Evolutionary conservation across 805 yeast species (phyloP).

Genomic region (Sugiyamaella smithiae): DNA sequence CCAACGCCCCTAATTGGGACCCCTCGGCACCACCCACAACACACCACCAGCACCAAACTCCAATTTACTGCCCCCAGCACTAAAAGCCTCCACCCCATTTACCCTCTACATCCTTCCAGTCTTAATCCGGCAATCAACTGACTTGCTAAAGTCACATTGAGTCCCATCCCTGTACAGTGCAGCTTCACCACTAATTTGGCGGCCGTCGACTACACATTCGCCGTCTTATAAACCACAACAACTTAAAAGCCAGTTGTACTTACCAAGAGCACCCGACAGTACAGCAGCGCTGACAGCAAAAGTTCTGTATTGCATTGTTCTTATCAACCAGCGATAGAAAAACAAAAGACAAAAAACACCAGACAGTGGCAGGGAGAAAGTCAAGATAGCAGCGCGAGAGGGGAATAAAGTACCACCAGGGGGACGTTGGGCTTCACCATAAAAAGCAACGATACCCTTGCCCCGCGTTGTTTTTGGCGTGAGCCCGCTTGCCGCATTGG

Average conservation of each 20-base stretch:
- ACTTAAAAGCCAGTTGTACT: too few relatives aligned
- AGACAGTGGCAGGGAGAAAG: background rate
- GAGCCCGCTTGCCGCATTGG: background rate
- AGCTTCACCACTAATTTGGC: too few relatives aligned
- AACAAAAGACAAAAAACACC: background rate
- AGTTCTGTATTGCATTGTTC: constrained; percentile 4
- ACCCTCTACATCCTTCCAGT: too few relatives aligned
- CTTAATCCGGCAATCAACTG: too few relatives aligned
- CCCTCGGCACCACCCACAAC: too few relatives aligned
- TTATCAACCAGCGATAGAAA: constrained; percentile 5
- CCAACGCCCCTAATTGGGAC: too few relatives aligned
- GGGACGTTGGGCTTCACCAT: background rate
- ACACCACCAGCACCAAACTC: too few relatives aligned
- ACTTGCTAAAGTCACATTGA: too few relatives aligned
- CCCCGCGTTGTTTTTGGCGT: constrained; percentile 4
- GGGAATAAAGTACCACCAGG: constrained; percentile 3
- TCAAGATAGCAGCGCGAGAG: background rate
- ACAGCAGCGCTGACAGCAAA: constrained; percentile 2
- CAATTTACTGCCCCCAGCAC: too few relatives aligned
- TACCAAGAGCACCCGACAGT: constrained; percentile 4
- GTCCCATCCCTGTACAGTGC: too few relatives aligned
- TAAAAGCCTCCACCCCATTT: too few relatives aligned
- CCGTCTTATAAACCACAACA: background rate
- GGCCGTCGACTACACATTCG: too few relatives aligned
- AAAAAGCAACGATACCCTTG: constrained; percentile 5